A percentile compares a stretch with the other conserved stretches of the same genome.
phyloP scores from a whole-genome alignment of 2,329 filamentous ascomycete genomes.

The Colletotrichum sidae region DNA sequence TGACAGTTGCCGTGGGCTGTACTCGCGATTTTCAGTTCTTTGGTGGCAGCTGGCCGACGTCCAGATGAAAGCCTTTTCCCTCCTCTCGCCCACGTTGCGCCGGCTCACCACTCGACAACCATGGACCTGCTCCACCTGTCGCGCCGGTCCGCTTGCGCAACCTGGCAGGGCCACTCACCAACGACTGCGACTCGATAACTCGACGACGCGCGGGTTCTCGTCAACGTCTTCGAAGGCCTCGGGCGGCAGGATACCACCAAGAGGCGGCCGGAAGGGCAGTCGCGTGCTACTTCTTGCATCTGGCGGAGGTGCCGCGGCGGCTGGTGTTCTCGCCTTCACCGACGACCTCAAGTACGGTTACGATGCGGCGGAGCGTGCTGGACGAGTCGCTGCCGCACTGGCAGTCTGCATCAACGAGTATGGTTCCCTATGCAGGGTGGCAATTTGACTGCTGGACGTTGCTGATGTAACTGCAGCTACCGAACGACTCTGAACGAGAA shows the following conservation, averaged over 20 bases:
- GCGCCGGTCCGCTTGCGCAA: slow-evolving; percentile 40
- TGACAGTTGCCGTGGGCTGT: slow-evolving; percentile 26
- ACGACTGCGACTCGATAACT: slow-evolving; percentile 40
- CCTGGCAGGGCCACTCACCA: slow-evolving; percentile 47
- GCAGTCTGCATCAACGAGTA: slow-evolving; percentile 91
- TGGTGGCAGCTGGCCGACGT: slow-evolving; percentile 36
- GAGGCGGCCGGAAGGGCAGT: slow-evolving; percentile 37
- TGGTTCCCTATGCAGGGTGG: slow-evolving; percentile 17
- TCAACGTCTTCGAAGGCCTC: slow-evolving; percentile 39
- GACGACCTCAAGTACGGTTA: slow-evolving; percentile 83
- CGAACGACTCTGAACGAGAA: slow-evolving; percentile 82
- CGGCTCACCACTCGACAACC: slow-evolving; percentile 50
- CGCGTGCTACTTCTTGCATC: slow-evolving; percentile 60
- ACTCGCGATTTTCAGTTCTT: slow-evolving; percentile 26
- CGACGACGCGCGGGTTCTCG: slow-evolving; percentile 43
- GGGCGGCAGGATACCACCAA: slow-evolving; percentile 9
- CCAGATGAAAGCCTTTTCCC: slow-evolving; percentile 57
- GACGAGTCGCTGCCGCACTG: slow-evolving; percentile 80
- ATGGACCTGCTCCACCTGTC: slow-evolving; percentile 62
- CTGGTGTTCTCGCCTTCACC: slow-evolving; percentile 64
- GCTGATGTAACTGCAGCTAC: slow-evolving; percentile 70
- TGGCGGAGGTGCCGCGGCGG: slow-evolving; percentile 60
- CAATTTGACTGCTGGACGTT: slow-evolving; percentile 41
- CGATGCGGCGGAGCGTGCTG: slow-evolving; percentile 79
- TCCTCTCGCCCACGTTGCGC: slow-evolving; percentile 50